Evolutionary conservation across 108 stramenopile genomes (phyloP), one percentile per base, ranked within the genome.

Genomic region (Skeletonema marinoi): DNA sequence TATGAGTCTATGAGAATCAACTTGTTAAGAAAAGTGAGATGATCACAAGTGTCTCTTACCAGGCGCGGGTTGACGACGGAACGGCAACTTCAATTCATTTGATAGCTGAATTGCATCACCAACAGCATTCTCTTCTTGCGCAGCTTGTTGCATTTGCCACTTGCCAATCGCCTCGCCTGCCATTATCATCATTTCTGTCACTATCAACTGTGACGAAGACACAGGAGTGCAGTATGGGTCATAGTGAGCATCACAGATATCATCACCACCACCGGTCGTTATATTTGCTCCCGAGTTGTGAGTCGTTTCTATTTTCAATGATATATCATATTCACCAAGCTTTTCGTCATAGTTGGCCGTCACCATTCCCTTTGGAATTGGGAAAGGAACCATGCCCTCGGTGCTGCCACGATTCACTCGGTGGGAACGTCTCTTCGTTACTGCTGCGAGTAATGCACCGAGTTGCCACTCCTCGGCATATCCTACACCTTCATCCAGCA

Each of bases 151-250:
- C 31, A 65, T 65, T 25, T 89, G 83, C 89, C 89, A 92, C 60
- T 86, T 88, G 19, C 89, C 92, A 44, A 95, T 85, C 13, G 90
- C 89, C 66, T 95, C 94, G 30, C 91, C 91, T n/a, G 94, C 87
- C 46, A 92, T 38, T 65, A 95, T 95, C 94, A 95, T 95, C 83
- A 91, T 87, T 70, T 95, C 94, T 51, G 90, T 92, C 6, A 90
- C 89, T 44, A 90, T 77, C 62, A 90, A 46, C 72, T 69, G 80
- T 9, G 93, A 71, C 7, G 87, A 80, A 2, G 93, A 94, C 29
- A 89, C 83, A 6, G 89, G 89, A 31, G 80, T 44, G 30, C 71
- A 73, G 54, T 83, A 60, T 30, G 70, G 73, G 73, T 75, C 58
- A 51, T 84, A 75, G 65, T 56, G 70, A 29, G 30, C 68, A 31